Conservation (phyloP, 495 filamentous ascomycete species). For the Pseudotulostoma volvatum region DNA sequence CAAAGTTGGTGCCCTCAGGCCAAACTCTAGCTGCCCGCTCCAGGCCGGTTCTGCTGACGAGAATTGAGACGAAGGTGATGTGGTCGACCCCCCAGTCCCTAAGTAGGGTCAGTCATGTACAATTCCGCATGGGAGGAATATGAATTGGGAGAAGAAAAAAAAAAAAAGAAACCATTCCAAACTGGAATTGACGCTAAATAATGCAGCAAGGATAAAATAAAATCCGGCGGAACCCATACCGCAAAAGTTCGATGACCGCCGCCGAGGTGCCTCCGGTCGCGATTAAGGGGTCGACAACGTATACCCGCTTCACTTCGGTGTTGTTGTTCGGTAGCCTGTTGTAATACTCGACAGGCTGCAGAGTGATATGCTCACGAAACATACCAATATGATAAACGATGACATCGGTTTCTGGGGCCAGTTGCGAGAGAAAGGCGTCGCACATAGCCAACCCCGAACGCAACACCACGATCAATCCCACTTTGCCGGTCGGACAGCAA, state of each 20-base stretch:
- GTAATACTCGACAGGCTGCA: constrained; percentile 87
- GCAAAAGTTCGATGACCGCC: constrained; percentile 67
- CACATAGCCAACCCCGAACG: constrained; percentile 19
- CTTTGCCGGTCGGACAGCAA: constrained; percentile 5
- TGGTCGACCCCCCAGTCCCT: constrained; percentile 68
- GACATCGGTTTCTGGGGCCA: constrained; percentile 8
- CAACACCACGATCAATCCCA: constrained; percentile 16
- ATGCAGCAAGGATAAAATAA: neutral
- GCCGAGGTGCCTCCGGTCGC: constrained; percentile 75
- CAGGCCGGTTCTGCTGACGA: constrained; percentile 53
- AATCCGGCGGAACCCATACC: constrained; percentile 12
- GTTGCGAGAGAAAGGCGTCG: constrained; percentile 12
- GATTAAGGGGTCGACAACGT: constrained; percentile 77
- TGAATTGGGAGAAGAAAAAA: too few species aligned
- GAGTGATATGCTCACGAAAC: constrained; percentile 64
- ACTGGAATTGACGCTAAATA: too few species aligned
- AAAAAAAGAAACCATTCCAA: too few species aligned
- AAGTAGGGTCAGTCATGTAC: neutral
- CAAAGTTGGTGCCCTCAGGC: constrained; percentile 53
- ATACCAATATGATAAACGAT: constrained; percentile 69
- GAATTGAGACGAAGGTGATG: constrained; percentile 54
- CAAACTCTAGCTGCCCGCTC: constrained; percentile 49
- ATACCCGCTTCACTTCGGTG: constrained; percentile 34
- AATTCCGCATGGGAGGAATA: neutral
- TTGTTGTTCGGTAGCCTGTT: constrained; percentile 63